Base-by-base conservation (phyloP, 2,329 filamentous ascomycete genomes). In the Nothomitra cinnamomea region DNA sequence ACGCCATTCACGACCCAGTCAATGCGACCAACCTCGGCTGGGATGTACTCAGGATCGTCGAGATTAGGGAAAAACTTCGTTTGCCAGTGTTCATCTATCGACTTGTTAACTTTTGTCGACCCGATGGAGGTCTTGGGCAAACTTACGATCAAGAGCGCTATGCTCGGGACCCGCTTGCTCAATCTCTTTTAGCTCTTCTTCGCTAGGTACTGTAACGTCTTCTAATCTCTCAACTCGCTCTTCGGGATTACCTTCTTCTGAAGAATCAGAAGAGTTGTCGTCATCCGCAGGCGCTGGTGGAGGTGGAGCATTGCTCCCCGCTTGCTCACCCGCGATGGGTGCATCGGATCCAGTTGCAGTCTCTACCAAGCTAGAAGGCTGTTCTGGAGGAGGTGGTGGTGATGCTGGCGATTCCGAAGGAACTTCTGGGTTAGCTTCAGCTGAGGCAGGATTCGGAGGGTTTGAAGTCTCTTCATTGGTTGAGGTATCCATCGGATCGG, bases 1-100 rank as follows among this genome's bases (percentile, higher is more conserved):
- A 79, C 76, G 41, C 71, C 69, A 32, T 76, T 72, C 43, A 82
- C 68, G 48, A 69, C 67, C 79, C 79, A 82, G 17, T 77, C 72
- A 24, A 82, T 71, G 32, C 74, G 72, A 41, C 76, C 75, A 56
- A 70, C 75, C 56, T 73, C 72, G n/a, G 65, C 63, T 5, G 76
- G 71, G 10, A 65, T 66, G 57, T 78, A 72, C 56, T 80, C 77
- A 0, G 77, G 76, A 57, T 82, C 78, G 5, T 80, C 71, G 7
- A 79, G 65, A 2, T 73, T 68, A 24, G 70, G 66, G 58, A 75
- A 80, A 7, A 78, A 74, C 57, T 72, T 69, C 56, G 71, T 71
- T 61, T 80, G 75, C 76, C 77, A 80, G 60, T 80, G 71, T 19
- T 71, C 65, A 60, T 79, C 70, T 72, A 54, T 13, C 38, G 42